Base-by-base conservation (phyloP, 2,329 filamentous ascomycete genomes). In the Diaporthe citriasiana region DNA sequence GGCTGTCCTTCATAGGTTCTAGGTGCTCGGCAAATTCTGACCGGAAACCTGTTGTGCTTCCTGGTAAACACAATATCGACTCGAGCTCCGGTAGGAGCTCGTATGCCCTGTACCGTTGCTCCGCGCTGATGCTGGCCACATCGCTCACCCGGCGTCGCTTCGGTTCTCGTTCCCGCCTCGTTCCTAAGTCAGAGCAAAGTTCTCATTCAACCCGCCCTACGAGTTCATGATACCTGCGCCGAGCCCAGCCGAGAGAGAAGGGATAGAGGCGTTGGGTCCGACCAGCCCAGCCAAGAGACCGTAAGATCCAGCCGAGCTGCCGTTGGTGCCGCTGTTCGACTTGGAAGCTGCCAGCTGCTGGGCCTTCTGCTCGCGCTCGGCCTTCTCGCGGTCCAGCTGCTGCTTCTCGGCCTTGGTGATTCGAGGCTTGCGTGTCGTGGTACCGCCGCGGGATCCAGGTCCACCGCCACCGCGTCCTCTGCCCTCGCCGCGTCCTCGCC, bases 331-430 rank as follows among this genome's bases (percentile, higher is more conserved):
- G 63, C 82, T 82, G 17, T 79, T 79, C 5, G 81, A 79, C 65
- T 85, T 85, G 72, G 83, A 82, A 42, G 81, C 79, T 47, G 85
- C 75, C 35, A 73, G 60, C 22, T 73, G 71, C 77, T 83, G 82
- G 4, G 84, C 85, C 77, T 85, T 76, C 73, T 79, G 84, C 82
- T 95, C 93, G 55, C 93, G 88, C 77, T 95, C 93, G 9, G 92
- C 87, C 85, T 97, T 97, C 82, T 97, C 94, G 57, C 90, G 89
- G 79, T 97, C 94, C 83, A 94, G 91, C 80, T 93, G 90, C 75
- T 93, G 93, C 79, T 94, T 94, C 80, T 96, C 93, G 50, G 94
- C 93, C 82, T 98, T 98, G 51, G 93, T 97, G 77, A 95, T 92
- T 55, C 95, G 92, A 69, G 95, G 94, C 82, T 97, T 97, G 78